These are phyloP conservation scores for Gynochthodes officinalis DNA, from an alignment of 257 asterid species.

Conservation along the genomic window DNA sequence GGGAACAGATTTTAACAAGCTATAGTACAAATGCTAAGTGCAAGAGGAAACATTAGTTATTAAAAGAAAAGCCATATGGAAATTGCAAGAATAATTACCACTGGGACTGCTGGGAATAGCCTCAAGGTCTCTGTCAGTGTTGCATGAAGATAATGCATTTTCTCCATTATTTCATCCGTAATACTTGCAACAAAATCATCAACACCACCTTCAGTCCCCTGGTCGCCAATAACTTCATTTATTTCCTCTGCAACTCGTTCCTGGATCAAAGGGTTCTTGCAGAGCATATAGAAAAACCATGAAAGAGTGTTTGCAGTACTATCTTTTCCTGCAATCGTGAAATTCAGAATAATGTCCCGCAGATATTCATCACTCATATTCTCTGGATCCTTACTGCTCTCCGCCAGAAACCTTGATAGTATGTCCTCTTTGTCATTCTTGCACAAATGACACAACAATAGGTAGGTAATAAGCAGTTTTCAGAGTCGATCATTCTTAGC, in stretches of 20 bases:
- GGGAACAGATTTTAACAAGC: background rate
- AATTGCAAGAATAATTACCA: slow-evolving; percentile 34
- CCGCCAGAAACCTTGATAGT: slow-evolving; percentile 63
- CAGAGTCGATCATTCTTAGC: background rate
- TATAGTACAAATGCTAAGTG: background rate
- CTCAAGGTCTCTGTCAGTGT: slow-evolving; percentile 65
- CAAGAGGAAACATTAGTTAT: background rate
- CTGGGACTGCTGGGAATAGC: slow-evolving; percentile 76
- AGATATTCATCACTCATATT: slow-evolving; percentile 54
- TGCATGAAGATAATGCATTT: slow-evolving; percentile 74
- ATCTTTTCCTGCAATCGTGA: slow-evolving; percentile 75
- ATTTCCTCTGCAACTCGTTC: slow-evolving; percentile 50
- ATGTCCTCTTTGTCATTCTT: slow-evolving; percentile 67
- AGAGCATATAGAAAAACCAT: slow-evolving; percentile 64
- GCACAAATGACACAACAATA: slow-evolving; percentile 15
- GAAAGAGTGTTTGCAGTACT: slow-evolving; percentile 69
- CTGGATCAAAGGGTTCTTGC: slow-evolving; percentile 57
- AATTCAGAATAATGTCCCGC: slow-evolving; percentile 62
- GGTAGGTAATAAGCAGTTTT: background rate
- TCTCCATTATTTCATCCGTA: slow-evolving; percentile 57
- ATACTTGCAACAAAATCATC: slow-evolving; percentile 38
- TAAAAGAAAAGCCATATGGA: too few species aligned
- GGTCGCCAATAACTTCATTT: slow-evolving; percentile 12
- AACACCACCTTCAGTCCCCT: slow-evolving; percentile 19
- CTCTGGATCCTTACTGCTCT: slow-evolving; percentile 58